Evolutionary conservation across 2,329 filamentous ascomycete genomes (phyloP).

Genomic region (Verticillium tricorpus): DNA sequence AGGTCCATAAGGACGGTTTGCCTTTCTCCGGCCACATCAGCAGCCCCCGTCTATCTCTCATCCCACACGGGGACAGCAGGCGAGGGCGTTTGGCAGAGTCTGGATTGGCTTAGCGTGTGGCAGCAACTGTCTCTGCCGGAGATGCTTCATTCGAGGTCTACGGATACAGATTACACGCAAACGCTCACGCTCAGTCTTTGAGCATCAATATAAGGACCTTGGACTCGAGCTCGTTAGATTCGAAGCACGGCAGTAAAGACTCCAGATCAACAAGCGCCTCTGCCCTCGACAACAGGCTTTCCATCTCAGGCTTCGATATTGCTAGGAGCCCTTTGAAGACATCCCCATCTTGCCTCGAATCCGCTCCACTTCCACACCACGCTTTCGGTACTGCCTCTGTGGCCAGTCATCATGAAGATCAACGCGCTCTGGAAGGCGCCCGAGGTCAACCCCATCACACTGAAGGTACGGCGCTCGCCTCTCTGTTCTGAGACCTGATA

Average conservation of each 20-base stretch:
- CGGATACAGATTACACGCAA: not conserved
- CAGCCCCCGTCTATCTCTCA: constrained; percentile 1
- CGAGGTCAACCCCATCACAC: constrained; percentile 77
- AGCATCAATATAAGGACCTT: not conserved
- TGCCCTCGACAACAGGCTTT: not conserved
- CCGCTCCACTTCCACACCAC: not conserved
- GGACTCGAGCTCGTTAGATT: not conserved
- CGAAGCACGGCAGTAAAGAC: not conserved
- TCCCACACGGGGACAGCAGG: constrained; percentile 1
- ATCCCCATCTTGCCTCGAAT: not conserved
- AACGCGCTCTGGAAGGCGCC: constrained; percentile 50
- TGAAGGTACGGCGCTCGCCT: constrained; percentile 44
- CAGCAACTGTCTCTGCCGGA: not conserved
- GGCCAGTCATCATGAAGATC: constrained; percentile 22
- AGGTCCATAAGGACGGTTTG: not conserved
- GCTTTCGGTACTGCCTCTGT: not conserved
- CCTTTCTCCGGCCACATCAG: constrained; percentile 1
- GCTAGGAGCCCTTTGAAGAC: not conserved
- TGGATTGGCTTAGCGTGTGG: constrained; percentile 1
- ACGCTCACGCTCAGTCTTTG: not conserved
- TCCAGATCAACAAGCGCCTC: not conserved
- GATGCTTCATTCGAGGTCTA: not conserved
- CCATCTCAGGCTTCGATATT: not conserved
- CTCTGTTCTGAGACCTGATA: not conserved
- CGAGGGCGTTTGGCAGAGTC: not conserved